A percentile compares a stretch with the other conserved stretches of the same genome.
phyloP scores from a whole-genome alignment of 257 asterid species.

The Cynanchum wilfordii region DNA sequence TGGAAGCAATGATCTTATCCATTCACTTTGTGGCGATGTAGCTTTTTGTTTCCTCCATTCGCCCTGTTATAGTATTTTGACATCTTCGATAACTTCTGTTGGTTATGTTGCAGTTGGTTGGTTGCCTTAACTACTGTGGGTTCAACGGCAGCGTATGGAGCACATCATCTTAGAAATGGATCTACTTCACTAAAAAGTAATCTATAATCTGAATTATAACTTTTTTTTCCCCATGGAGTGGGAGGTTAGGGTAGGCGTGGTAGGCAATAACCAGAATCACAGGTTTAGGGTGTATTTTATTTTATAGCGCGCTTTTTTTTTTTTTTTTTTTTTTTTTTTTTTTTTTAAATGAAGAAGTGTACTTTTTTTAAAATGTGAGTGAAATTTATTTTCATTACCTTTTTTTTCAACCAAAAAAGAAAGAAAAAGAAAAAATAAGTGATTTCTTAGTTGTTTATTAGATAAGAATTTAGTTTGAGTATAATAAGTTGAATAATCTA shows the following conservation, averaged over 20 bases:
- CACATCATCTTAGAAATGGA: slow-evolving; percentile 52
- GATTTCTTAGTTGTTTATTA: no score
- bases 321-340: no score
- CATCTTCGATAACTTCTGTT: not conserved
- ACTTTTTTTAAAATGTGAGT: no score
- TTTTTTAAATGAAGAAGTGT: no score
- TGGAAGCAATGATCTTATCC: not conserved
- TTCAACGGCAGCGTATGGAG: slow-evolving; percentile 83
- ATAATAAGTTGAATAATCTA: no score
- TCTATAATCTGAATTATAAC: not conserved
- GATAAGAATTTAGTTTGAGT: no score
- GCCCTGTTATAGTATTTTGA: not conserved
- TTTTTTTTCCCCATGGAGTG: not conserved
- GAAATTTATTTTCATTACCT: no score
- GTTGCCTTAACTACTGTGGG: slow-evolving; percentile 76
- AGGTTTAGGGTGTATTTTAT: not conserved
- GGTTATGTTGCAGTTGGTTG: slow-evolving; percentile 59
- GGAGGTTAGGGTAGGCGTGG: no score
- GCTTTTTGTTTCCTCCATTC: not conserved
- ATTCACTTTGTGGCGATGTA: not conserved
- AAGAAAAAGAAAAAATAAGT: no score
- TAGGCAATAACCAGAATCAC: not conserved
- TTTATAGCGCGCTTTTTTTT: no score
- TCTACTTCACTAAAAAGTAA: slow-evolving; percentile 23
- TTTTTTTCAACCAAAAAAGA: no score